Evolutionary conservation across 2,329 filamentous ascomycete species (phyloP).

Genomic region (Scleromitrula shiraiana): DNA sequence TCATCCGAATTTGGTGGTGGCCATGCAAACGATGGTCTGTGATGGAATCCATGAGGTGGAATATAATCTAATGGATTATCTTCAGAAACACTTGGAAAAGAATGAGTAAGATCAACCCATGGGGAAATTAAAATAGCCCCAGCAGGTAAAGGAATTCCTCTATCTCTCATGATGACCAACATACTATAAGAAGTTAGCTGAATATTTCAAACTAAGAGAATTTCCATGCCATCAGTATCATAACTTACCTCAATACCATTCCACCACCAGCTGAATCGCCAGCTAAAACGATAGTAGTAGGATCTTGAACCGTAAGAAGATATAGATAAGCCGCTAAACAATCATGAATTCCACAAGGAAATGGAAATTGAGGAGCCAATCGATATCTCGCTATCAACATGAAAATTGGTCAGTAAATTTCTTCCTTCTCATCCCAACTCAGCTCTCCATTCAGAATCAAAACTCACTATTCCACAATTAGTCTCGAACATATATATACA

Average conservation of each 20-base stretch:
- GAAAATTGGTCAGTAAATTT: conserved; percentile 12
- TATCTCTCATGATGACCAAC: conserved; percentile 73
- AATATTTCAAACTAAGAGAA: background rate
- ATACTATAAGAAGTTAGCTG: conserved; percentile 38
- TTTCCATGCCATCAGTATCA: background rate
- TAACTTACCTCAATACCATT: conserved; percentile 60
- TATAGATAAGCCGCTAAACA: conserved; percentile 83
- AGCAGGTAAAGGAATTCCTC: conserved; percentile 74
- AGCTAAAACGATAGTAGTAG: conserved; percentile 75
- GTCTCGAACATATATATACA: background rate
- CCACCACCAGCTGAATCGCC: conserved; percentile 92
- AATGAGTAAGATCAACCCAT: conserved; percentile 94
- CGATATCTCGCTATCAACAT: conserved; percentile 72
- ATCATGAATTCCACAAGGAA: conserved; percentile 86
- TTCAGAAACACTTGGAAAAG: conserved; percentile 78
- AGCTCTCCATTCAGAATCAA: background rate
- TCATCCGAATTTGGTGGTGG: conserved; percentile 82
- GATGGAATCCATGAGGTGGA: conserved; percentile 77
- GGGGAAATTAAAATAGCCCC: conserved; percentile 87
- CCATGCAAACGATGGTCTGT: conserved; percentile 86
- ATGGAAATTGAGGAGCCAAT: conserved; percentile 87
- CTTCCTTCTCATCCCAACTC: background rate
- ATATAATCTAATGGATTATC: conserved; percentile 79
- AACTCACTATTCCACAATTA: conserved; percentile 19
- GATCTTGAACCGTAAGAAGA: conserved; percentile 66